Evolutionary conservation across 129 eudicot species (phyloP).

Genomic region (Pseudognaphalium luteoalbum): DNA sequence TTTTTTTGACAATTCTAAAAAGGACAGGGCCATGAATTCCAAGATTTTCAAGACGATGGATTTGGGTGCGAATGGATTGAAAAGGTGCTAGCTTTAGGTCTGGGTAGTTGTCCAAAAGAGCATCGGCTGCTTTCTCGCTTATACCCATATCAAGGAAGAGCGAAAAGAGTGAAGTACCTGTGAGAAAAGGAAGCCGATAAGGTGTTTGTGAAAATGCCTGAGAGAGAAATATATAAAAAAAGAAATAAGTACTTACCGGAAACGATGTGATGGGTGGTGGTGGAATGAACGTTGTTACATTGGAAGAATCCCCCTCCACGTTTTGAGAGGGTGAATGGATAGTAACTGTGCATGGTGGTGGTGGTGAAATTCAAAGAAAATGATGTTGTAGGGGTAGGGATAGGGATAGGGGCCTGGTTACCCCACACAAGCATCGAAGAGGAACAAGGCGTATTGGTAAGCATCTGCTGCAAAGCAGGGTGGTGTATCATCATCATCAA

Average conservation of each 20-base stretch:
- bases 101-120: slow-evolving; percentile 45
- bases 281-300: not conserved
- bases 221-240: slow-evolving; percentile 18
- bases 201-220: slow-evolving; percentile 33
- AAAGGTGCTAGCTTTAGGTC: slow-evolving; percentile 46
- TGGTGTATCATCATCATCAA: not conserved
- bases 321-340: not conserved
- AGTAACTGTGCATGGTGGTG: no score
- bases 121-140: slow-evolving; percentile 40
- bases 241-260: not conserved
- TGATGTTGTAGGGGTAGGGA: not conserved
- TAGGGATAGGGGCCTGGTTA: not conserved
- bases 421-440: not conserved
- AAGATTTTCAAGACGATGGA: slow-evolving; percentile 46
- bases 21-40: slow-evolving; percentile 53
- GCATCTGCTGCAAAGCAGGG: not conserved
- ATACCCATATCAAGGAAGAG: slow-evolving; percentile 72
- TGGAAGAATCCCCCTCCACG: not conserved
- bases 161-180: slow-evolving; percentile 52
- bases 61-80: slow-evolving; percentile 51
- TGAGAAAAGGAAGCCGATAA: slow-evolving; percentile 15
- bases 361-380: not conserved
- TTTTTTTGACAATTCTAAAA: slow-evolving; percentile 46
- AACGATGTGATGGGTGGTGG: not conserved
- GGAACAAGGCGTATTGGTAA: not conserved